Conservation (phyloP, 768 basidiomycete genomes). For the Suillus tomentosus region DNA sequence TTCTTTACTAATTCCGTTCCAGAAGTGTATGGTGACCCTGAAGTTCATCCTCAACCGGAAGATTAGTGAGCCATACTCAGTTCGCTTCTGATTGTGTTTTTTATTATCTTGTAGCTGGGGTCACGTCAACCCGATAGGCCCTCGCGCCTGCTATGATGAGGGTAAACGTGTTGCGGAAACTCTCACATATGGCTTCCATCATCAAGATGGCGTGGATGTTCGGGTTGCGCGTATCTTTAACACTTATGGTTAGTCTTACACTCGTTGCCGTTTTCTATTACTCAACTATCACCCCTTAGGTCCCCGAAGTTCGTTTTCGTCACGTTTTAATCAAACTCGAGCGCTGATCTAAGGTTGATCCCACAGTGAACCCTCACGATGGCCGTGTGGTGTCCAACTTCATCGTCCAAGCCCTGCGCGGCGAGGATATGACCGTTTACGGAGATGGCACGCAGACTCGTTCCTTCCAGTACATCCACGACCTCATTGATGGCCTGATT, state of each 20-base stretch:
- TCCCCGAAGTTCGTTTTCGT: conserved; percentile 59
- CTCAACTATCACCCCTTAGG: conserved; percentile 27
- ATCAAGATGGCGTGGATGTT: conserved; percentile 94
- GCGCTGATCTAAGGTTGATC: conserved; percentile 10
- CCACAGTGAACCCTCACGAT: conserved; percentile 89
- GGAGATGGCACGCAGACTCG: conserved; percentile 93
- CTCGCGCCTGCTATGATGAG: conserved; percentile 99
- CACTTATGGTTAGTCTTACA: conserved; percentile 63
- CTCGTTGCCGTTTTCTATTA: background rate
- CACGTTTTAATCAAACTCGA: conserved; percentile 8
- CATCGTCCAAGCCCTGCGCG: conserved; percentile 94
- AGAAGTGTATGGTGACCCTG: conserved; percentile 99
- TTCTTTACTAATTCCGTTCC: conserved; percentile 12
- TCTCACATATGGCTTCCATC: conserved; percentile 92
- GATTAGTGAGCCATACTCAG: conserved; percentile 72
- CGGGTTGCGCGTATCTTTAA: conserved; percentile 99
- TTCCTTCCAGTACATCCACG: conserved; percentile 98
- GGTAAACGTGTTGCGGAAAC: conserved; percentile 99
- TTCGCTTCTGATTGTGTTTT: conserved; percentile 16
- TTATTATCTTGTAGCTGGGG: conserved; percentile 70
- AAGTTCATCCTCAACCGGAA: conserved; percentile 95
- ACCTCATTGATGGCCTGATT: conserved; percentile 92
- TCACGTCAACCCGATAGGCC: conserved; percentile 97
- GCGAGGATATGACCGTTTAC: conserved; percentile 96
- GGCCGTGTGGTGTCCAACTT: conserved; percentile 99